Evolutionary conservation across 2,329 filamentous ascomycete species (phyloP), one percentile per base, ranked within the genome.

Genomic region (Sporothrix pallida): DNA sequence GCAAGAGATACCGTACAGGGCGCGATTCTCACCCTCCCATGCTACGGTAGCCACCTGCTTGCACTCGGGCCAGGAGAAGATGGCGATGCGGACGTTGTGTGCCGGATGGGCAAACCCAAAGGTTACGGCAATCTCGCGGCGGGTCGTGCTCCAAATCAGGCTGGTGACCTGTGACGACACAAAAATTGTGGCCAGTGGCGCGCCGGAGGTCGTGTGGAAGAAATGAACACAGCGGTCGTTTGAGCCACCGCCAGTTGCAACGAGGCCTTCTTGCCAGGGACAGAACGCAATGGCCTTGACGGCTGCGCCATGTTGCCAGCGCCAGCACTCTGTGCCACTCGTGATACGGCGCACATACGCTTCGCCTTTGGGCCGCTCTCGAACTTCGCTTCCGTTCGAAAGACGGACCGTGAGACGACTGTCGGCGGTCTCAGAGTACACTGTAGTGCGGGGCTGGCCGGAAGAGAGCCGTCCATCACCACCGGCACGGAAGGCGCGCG

Each of bases 201-300:
- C 90, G 4, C 95, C 96, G 0, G 94, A 95, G 23, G 87, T 87
- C 0, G 93, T 92, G 81, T 98, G 95, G 82, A 92, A 98, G 84
- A 99, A 99, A 82, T 97, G 95, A 74, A 99, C 97, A 81, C 94
- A 94, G 78, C 94, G 93, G 83, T 99, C 95, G 79, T 97, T 97
- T 63, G 93, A 95, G 31, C 96, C 96, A 54, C 96, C 95, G 2
- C 96, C 94, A 0, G 95, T 97, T 15, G 96, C 96, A 54, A 99
- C 83, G 4, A 99, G 87, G 3, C 92, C 92, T 31, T 92, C 89
- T 73, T 95, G 92, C 95, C 95, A 99, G 0, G 96, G 95, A 76
- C 95, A 97, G 82, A 98, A 98, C 1, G 96, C 94, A 77, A 98
- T 96, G 46, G 96, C 96, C 82, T 99, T 99, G 77, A 98, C 93